Conservation (phyloP, 495 filamentous ascomycete genomes). For the Xylaria intraflava region DNA sequence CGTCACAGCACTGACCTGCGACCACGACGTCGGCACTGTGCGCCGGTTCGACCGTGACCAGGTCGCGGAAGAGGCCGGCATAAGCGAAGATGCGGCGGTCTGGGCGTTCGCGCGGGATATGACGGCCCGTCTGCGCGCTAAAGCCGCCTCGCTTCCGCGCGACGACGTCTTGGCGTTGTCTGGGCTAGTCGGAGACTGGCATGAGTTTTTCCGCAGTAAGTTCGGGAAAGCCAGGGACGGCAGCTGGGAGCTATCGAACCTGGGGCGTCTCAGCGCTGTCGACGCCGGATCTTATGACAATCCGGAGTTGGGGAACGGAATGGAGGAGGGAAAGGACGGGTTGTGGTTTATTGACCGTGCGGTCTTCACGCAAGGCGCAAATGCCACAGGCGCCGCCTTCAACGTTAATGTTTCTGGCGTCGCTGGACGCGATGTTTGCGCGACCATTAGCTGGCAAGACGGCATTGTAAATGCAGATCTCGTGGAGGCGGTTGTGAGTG, state of each 20-base stretch:
- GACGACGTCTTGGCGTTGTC: constrained; percentile 28
- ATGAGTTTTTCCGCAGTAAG: constrained; percentile 20
- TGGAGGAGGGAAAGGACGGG: background rate
- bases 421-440: constrained; percentile 10
- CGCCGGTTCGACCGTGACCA: background rate
- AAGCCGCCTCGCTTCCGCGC: constrained; percentile 12
- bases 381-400: constrained; percentile 21
- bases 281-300: background rate
- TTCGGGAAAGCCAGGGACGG: constrained; percentile 15
- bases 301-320: background rate
- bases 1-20: constrained; percentile 12
- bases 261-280: constrained; percentile 13
- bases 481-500: constrained; percentile 16
- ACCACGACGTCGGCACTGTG: constrained; percentile 6
- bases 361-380: constrained; percentile 27
- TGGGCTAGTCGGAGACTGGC: constrained; percentile 22
- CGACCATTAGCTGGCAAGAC: constrained; percentile 26
- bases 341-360: constrained; percentile 22
- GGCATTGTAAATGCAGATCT: constrained; percentile 17
- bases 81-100: background rate
- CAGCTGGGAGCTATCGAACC: constrained; percentile 28
- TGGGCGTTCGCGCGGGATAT: constrained; percentile 9
- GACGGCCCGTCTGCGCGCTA: constrained; percentile 4
- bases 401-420: constrained; percentile 26
- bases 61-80: background rate